A percentile compares a stretch with the other conserved stretches of the same genome.
Conservation (phyloP, 352 stramenopile species). For the Phytopythium boreale region DNA sequence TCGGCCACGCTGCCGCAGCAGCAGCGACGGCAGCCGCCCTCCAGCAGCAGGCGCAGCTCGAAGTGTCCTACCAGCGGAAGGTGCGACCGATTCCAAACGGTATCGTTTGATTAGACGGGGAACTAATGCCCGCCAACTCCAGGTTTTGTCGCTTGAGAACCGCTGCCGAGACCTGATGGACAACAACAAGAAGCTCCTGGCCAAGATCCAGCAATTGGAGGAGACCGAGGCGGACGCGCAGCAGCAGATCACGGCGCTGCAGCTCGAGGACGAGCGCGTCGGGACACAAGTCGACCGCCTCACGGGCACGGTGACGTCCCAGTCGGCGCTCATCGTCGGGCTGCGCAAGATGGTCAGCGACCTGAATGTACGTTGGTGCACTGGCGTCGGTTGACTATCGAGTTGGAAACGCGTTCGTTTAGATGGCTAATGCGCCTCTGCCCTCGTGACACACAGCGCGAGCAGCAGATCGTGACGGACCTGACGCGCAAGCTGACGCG, state of each 20-base stretch:
- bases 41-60: conserved; percentile 67
- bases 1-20: conserved; percentile 20
- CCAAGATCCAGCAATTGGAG: conserved; percentile 61
- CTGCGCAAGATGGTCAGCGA: conserved; percentile 51
- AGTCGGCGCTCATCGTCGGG: conserved; percentile 56
- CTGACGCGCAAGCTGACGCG: conserved; percentile 46
- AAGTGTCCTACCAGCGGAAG: conserved; percentile 64
- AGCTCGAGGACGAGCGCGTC: conserved; percentile 40
- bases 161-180: conserved; percentile 50
- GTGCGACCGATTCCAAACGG: conserved; percentile 14
- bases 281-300: conserved; percentile 33
- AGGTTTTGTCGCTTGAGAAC: conserved; percentile 65
- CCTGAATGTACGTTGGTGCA: conserved; percentile 29
- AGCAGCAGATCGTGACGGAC: conserved; percentile 39
- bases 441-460: conserved; percentile 20
- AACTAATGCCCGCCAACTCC: background rate
- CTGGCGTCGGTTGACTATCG: background rate
- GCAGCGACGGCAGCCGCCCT: conserved; percentile 31
- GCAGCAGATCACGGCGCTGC: conserved; percentile 26
- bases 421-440: background rate
- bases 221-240: conserved; percentile 43
- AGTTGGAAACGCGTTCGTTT: background rate
- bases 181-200: conserved; percentile 73
- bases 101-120: background rate
- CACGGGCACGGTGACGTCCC: conserved; percentile 48